Percentiles rank a stretch among this genome's conserved stretches.
Evolutionary conservation across 2,329 filamentous ascomycete species (phyloP).

Genomic region (Ilyonectria sp.): DNA sequence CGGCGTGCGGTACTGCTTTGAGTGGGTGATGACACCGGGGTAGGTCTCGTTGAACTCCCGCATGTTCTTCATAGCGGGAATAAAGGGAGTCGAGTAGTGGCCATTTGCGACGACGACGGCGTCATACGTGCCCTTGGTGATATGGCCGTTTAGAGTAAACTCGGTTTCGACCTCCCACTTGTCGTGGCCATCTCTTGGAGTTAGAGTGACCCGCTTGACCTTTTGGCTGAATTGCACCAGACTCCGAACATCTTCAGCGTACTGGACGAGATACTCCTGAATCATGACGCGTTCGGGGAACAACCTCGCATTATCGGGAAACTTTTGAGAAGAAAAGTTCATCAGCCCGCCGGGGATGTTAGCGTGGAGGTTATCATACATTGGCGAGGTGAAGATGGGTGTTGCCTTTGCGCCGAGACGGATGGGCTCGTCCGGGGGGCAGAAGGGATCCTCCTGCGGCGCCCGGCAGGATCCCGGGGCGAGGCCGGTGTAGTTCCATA

Average conservation of each 20-base stretch:
- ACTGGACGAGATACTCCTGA: slow-evolving; percentile 80
- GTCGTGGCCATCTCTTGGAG: slow-evolving; percentile 52
- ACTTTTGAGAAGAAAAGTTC: slow-evolving; percentile 81
- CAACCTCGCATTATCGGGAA: slow-evolving; percentile 75
- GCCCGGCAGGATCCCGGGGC: slow-evolving; percentile 66
- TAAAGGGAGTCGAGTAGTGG: slow-evolving; percentile 79
- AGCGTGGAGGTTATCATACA: slow-evolving; percentile 87
- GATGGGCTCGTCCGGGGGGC: slow-evolving; percentile 75
- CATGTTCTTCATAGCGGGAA: slow-evolving; percentile 76
- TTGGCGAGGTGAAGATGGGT: slow-evolving; percentile 82
- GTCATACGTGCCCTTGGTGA: slow-evolving; percentile 72
- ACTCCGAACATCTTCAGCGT: slow-evolving; percentile 77
- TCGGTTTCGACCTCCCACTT: slow-evolving; percentile 75
- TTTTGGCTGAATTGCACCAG: slow-evolving; percentile 80
- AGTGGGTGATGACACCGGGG: slow-evolving; percentile 77
- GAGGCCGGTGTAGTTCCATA: slow-evolving; percentile 84
- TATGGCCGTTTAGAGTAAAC: slow-evolving; percentile 61
- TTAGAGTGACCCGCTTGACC: slow-evolving; percentile 71
- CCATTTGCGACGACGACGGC: slow-evolving; percentile 83
- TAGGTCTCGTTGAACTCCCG: slow-evolving; percentile 71
- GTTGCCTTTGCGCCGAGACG: slow-evolving; percentile 58
- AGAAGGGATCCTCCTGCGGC: slow-evolving; percentile 78
- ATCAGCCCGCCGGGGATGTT: slow-evolving; percentile 90
- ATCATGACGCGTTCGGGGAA: slow-evolving; percentile 83
- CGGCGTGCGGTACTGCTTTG: slow-evolving; percentile 83